These are phyloP conservation scores for Auriscalpium orientale DNA, from an alignment of 768 basidiomycete genomes.

Conservation along the genomic window DNA sequence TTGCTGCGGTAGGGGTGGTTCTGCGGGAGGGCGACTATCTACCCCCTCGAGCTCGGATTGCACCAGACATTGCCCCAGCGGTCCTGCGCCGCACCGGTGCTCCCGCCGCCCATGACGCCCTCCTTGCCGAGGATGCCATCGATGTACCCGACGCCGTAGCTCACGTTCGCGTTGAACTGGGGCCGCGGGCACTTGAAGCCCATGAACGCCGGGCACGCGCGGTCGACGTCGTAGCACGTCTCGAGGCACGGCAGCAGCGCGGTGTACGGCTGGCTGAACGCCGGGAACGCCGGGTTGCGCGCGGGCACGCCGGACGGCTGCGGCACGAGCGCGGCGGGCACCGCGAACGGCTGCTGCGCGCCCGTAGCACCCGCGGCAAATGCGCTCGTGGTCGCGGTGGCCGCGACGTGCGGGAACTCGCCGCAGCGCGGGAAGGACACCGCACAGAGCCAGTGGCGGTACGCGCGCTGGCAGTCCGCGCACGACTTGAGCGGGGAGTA, in stretches of 20 bases:
- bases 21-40: constrained; percentile 48
- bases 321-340: constrained; percentile 38
- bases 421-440: constrained; percentile 69
- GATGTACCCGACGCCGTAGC: constrained; percentile 72
- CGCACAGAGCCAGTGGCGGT: constrained; percentile 70
- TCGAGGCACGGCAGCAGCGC: constrained; percentile 74
- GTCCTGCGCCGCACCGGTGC: constrained; percentile 52
- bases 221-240: constrained; percentile 62
- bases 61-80: constrained; percentile 76
- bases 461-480: constrained; percentile 63
- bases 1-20: constrained; percentile 53
- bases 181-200: constrained; percentile 60
- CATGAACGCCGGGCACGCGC: constrained; percentile 71
- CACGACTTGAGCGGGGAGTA: constrained; percentile 79
- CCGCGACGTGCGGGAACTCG: constrained; percentile 36
- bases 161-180: constrained; percentile 53
- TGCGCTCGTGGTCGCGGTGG: constrained; percentile 19
- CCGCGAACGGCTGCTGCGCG: constrained; percentile 10
- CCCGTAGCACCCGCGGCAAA: constrained; percentile 20
- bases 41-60: constrained; percentile 33
- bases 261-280: constrained; percentile 39
- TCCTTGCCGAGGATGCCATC: constrained; percentile 40
- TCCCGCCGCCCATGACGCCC: constrained; percentile 41
- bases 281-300: constrained; percentile 43
- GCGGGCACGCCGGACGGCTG: constrained; percentile 29